Evolutionary conservation across 169 alveolate species (phyloP).

Genomic region (Plasmodium blacklocki): DNA sequence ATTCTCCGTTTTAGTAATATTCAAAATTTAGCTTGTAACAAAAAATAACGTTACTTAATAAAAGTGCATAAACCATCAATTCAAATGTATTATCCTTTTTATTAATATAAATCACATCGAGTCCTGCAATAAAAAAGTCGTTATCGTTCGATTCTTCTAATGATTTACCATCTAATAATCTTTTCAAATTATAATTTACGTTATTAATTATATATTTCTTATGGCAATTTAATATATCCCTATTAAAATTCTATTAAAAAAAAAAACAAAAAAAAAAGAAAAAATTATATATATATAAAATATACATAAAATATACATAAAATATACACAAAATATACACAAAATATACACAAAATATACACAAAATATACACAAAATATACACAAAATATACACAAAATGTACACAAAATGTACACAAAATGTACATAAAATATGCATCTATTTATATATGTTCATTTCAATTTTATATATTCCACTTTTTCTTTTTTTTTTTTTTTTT

Average conservation of each 20-base stretch:
- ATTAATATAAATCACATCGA: slow-evolving; percentile 53
- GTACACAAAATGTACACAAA: background rate
- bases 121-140: slow-evolving; percentile 60
- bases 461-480: too few relatives aligned
- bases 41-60: slow-evolving; percentile 35
- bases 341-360: background rate
- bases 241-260: slow-evolving; percentile 31
- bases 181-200: slow-evolving; percentile 57
- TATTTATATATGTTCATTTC: background rate
- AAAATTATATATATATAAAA: background rate
- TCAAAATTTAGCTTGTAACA: slow-evolving; percentile 65
- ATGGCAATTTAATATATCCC: slow-evolving; percentile 7
- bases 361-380: background rate
- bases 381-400: background rate
- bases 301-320: background rate
- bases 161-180: slow-evolving; percentile 2
- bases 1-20: slow-evolving; percentile 19
- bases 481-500: background rate
- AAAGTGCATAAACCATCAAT: slow-evolving; percentile 48
- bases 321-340: background rate
- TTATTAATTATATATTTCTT: slow-evolving; percentile 38
- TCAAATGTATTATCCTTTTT: slow-evolving; percentile 28
- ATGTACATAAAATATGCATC: background rate
- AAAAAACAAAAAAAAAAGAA: background rate
- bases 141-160: slow-evolving; percentile 10